These are phyloP conservation scores for Neurospora sp. DNA, from an alignment of 495 filamentous ascomycete species.

Conservation along the genomic window DNA sequence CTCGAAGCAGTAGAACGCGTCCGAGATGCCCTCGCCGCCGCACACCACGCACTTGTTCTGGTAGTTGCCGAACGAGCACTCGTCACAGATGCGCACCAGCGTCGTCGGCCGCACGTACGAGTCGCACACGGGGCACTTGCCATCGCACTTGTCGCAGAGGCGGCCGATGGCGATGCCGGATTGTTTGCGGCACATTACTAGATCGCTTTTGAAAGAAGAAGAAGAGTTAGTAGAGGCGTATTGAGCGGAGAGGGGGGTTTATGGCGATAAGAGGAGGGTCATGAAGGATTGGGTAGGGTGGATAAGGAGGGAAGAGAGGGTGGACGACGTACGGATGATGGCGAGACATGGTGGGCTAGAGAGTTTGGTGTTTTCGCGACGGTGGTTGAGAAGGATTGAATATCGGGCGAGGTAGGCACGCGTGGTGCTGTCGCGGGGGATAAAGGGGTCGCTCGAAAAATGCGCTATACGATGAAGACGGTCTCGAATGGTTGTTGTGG, in stretches of 20 bases:
- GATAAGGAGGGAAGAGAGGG: neutral
- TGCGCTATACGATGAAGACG: neutral
- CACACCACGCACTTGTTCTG: constrained; percentile 99
- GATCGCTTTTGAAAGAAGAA: constrained; percentile 55
- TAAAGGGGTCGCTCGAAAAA: neutral
- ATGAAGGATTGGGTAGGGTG: neutral
- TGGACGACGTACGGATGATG: constrained; percentile 25
- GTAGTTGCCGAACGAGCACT: constrained; percentile 99
- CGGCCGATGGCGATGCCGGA: constrained; percentile 96
- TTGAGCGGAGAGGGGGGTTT: too few relatives aligned
- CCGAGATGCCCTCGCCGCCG: constrained; percentile 95
- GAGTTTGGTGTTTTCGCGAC: neutral
- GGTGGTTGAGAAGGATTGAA: neutral
- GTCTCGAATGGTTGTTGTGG: neutral
- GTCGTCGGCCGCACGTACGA: constrained; percentile 97
- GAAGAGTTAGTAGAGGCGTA: constrained; percentile 3
- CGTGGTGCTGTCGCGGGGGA: neutral
- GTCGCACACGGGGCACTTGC: constrained; percentile 98
- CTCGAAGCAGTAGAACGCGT: constrained; percentile 99
- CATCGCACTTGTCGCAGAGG: constrained; percentile 99
- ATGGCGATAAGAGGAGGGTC: too few relatives aligned
- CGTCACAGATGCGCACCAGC: constrained; percentile 95
- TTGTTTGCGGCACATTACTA: constrained; percentile 99
- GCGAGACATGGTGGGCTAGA: constrained; percentile 21
- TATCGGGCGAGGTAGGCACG: neutral